Base-by-base conservation (phyloP, 1,284 basidiomycete genomes). In the Cutaneotrichosporon sp. region DNA sequence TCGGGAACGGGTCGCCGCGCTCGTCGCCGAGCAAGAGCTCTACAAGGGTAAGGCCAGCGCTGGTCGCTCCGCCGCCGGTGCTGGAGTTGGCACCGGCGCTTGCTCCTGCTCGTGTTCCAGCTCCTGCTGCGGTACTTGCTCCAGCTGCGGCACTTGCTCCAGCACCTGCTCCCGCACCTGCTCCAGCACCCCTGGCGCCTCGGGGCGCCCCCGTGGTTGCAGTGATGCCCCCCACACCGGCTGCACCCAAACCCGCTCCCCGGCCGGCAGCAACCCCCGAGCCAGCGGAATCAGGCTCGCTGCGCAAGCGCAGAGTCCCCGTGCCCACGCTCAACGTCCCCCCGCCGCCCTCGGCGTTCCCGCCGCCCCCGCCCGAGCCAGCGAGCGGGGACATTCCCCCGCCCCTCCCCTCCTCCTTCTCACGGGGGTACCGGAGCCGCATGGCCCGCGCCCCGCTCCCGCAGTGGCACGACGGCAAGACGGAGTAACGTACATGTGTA, bases 271-370 rank as follows among this genome's bases (percentile, higher is more conserved):
- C 22, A 8, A 1, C 20, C 45, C 4, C 43, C 43, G 43, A 7
- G 43, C 43, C 43, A n/a, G n/a, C 22, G 7, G 43, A 45, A 13
- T 10, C 10, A 1, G 22, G 45, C 45, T 50, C 47, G 2, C 27
- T 50, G 14, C 47, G 47, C 24, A 25, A 50, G 25, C 47, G 47
- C 47, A 50, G 47, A 50, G 27, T 50, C 7, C 25, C 47, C 10
- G 45, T 16, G 22, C 25, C 45, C 18, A 16, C 18, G 6, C 7
- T 27, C 18, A 3, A 25, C 27, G 1, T 9, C 8, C 47, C 25
- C 14, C 18, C 25, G 6, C 16, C 47, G 14, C 25, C 47, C 25
- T n/a, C 24, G 13, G 27, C 47, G 18, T 50, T 31, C 47, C 18
- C 25, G 4, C 25, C 25, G 25, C 47, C 47, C 14, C 47, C 47